A percentile compares a stretch with the other conserved stretches of the same genome.
Evolutionary conservation across 805 yeast genomes (phyloP).

Genomic region (Sugiyamaella boreocaroliniensis): DNA sequence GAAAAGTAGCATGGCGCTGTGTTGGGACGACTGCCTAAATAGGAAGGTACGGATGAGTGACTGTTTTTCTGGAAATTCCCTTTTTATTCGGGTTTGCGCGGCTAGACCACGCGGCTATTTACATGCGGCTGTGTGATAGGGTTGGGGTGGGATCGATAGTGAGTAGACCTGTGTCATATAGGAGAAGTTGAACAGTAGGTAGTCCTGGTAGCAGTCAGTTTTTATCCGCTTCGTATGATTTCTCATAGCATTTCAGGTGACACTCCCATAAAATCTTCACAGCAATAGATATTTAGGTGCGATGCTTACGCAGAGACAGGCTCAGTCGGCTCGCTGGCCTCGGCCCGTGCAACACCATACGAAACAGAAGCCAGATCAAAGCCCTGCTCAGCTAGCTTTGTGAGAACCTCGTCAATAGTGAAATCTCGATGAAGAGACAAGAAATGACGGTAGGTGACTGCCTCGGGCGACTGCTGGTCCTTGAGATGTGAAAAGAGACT

Average conservation of each 20-base stretch:
- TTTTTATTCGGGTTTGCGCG: neutral
- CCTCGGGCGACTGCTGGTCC: conserved; percentile 38
- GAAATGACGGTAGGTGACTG: conserved; percentile 44
- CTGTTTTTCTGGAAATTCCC: neutral
- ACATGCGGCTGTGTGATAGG: neutral
- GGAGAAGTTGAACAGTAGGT: no score
- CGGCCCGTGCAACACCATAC: neutral
- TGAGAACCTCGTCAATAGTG: conserved; percentile 44
- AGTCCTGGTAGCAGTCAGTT: no score
- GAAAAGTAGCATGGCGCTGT: conserved; percentile 3
- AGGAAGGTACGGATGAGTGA: conserved; percentile 1
- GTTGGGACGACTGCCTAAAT: neutral
- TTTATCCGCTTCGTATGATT: no score
- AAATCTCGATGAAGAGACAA: conserved; percentile 38
- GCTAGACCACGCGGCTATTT: neutral
- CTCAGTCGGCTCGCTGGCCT: neutral
- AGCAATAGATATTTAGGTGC: no score
- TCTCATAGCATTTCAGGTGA: no score
- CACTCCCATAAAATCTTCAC: no score
- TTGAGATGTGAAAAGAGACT: conserved; percentile 27
- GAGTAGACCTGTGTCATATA: no score
- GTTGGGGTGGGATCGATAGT: neutral
- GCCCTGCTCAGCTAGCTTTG: conserved; percentile 39
- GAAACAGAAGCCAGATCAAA: conserved; percentile 28
- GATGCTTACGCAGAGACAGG: neutral